Evolutionary conservation across 805 yeast species (phyloP), one percentile per base, ranked within the genome.

Genomic region (Candida jianshihensis): DNA sequence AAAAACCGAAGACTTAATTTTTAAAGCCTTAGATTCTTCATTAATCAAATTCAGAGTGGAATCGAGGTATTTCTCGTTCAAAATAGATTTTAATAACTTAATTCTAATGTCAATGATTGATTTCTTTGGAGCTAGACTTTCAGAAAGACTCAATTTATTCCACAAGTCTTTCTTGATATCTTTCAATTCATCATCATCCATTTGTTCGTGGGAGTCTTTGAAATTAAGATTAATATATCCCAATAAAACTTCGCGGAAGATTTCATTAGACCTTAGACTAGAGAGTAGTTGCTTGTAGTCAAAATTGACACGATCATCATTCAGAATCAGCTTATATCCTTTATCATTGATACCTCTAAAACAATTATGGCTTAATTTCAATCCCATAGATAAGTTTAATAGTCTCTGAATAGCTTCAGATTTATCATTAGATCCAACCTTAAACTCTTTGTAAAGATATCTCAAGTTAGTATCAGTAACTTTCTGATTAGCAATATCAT

Each of bases 241-340:
- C 19, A 54, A 35, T 20, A 53, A 26, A 11, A 51, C 52, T 25
- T 46, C 48, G 38, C 57, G 44, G 37, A 54, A 48, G 8, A 57
- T 29, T 37, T 56, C 61, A 39, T 54, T 56, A 10, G 59, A 51
- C 42, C 58, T 51, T 5, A 57, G 35, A 26, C 53, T 46, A 15
- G 46, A 42, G 5, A 52, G 29, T 3, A 52, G 24, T 2, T 40
- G 20, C 31, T 53, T 49, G 32, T 56, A 47, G 31, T 54, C 59
- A 25, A 34, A 25, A 16, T 31, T 34, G 5, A 49, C 47, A 10
- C 43, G 37, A 6, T 42, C 47, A 38, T 57, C 62, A 16, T 39
- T 44, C 21, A 50, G 26, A 12, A 55, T 44, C 30, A 48, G 34
- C 12, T 30, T 28, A 32, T 46, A 56, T 6, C 57, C 56, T 29